Evolutionary conservation across 345 rosid genomes (phyloP), one percentile per base, ranked within the genome.

Genomic region (Salix caprea): DNA sequence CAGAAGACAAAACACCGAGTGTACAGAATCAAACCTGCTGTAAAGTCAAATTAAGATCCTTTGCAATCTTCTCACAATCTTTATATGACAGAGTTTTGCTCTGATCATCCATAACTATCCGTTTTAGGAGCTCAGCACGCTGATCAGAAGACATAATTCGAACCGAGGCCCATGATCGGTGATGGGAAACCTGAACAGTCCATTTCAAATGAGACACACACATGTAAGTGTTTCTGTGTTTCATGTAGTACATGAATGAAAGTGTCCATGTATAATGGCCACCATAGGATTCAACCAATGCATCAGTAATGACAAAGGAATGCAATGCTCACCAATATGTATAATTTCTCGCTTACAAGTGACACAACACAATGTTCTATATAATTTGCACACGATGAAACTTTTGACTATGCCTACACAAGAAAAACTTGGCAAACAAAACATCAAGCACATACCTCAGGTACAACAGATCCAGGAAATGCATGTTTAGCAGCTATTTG

Each of bases 401-500:
- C 46, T 56, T 68, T 56, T 56, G 67, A 30, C 34, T 48, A 9
- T 32, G 32, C 21, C 37, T 23, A 24, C 23, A 7, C 16, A 11
- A 62, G 62, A 48, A 54, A 64, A 76, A 65, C 37, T 71, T 65
- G 15, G 30, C 18, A 65, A 67, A 39, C 26, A 58, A 76, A 78
- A 50, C 58, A 70, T 44, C 44, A 74, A 74, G 81, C 62, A 71
- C 82, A 77, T 85, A 94, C 98, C 93, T 93, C 94, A 69, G 88
- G 93, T 80, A 91, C 98, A 71, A 87, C 86, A 73, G 99, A 91
- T 76, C 98, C 98, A 78, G 99, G 99, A 84, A 95, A 95, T 73
- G 98, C 96, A 81, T 84, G 90, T 82, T 85, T 75, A 73, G 98
- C 92, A 79, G 99, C 92, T 79, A 83, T 89, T 58, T 85, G 92